A percentile compares a stretch with the other conserved stretches of the same genome.
phyloP scores from a whole-genome alignment of 257 asterid species.

The Jacaranda copaia region DNA sequence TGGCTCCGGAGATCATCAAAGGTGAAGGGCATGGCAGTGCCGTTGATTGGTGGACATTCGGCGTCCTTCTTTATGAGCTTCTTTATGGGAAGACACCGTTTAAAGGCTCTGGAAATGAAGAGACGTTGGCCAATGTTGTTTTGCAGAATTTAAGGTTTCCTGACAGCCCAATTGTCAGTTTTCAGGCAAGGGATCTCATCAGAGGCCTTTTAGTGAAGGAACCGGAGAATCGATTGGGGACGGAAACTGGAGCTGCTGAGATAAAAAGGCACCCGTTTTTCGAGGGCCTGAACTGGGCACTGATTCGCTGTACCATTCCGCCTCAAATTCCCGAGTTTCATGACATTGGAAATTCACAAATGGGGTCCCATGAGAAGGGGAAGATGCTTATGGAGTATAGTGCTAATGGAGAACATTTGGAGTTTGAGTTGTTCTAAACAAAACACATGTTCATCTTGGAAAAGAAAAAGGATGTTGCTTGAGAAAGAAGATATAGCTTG shows the following conservation, averaged over 20 bases:
- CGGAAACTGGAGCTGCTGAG: conserved; percentile 77
- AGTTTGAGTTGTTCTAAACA: conserved; percentile 49
- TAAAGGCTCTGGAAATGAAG: conserved; percentile 68
- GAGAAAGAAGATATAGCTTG: neutral
- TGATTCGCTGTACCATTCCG: conserved; percentile 70
- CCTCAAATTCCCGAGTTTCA: conserved; percentile 64
- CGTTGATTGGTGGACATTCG: conserved; percentile 87
- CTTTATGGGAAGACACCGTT: conserved; percentile 75
- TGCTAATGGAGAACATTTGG: conserved; percentile 43
- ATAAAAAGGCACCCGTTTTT: conserved; percentile 74
- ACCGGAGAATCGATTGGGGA: conserved; percentile 65
- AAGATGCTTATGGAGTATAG: conserved; percentile 27
- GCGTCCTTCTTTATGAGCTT: conserved; percentile 72
- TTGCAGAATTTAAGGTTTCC: conserved; percentile 63
- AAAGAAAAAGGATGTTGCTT: neutral
- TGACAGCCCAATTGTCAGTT: conserved; percentile 66
- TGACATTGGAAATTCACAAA: conserved; percentile 37
- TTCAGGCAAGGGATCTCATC: conserved; percentile 71
- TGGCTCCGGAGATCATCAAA: conserved; percentile 81
- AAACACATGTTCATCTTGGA: neutral
- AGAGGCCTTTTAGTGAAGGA: conserved; percentile 69
- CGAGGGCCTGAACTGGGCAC: conserved; percentile 73
- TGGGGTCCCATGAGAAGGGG: conserved; percentile 30
- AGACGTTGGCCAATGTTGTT: conserved; percentile 66
- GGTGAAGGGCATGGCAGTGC: conserved; percentile 85